These are phyloP conservation scores for Eucalyptus viminalis DNA, from an alignment of 345 rosid genomes.

Conservation along the genomic window DNA sequence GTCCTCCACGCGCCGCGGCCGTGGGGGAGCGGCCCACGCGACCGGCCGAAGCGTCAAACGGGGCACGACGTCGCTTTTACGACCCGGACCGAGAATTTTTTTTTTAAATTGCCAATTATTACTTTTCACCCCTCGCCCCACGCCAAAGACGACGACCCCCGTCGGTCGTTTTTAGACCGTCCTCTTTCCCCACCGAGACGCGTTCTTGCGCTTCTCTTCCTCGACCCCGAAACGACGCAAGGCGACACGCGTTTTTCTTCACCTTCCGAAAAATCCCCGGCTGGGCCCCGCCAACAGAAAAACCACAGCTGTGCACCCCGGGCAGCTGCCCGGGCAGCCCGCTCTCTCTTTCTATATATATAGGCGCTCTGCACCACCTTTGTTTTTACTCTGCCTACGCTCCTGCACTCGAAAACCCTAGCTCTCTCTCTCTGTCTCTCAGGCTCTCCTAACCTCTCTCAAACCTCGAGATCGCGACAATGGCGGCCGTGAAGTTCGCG, in stretches of 20 bases:
- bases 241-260: neutral
- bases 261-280: neutral
- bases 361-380: constrained; percentile 5
- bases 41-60: neutral
- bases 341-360: neutral
- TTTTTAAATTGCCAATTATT: neutral
- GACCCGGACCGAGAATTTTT: no score
- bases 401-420: neutral
- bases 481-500: constrained; percentile 27
- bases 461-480: neutral
- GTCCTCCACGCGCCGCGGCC: neutral
- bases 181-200: neutral
- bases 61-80: neutral
- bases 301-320: neutral
- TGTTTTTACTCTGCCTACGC: neutral
- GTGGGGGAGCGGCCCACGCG: accelerated
- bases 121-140: neutral
- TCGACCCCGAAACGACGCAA: neutral
- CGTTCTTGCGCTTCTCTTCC: no score
- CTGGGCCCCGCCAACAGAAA: neutral
- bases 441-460: neutral
- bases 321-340: neutral
- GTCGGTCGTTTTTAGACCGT: neutral
- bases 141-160: neutral
- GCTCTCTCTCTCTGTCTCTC: neutral